Evolutionary conservation across 257 asterid genomes (phyloP).

Genomic region (Scutellaria galericulata): DNA sequence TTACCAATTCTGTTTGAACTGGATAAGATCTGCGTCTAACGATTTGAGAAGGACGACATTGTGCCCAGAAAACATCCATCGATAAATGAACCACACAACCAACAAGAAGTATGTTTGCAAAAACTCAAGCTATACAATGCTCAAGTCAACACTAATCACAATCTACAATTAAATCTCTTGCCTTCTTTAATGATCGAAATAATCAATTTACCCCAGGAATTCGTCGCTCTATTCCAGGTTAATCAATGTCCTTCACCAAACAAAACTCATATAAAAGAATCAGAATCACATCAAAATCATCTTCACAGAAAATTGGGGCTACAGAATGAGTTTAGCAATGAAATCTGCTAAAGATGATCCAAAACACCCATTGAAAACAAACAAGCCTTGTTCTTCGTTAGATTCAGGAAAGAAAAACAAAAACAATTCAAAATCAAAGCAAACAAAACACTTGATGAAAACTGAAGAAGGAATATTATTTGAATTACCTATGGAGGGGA

Average conservation of each 20-base stretch:
- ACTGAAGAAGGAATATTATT: neutral
- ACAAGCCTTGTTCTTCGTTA: neutral
- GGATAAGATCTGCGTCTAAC: no score
- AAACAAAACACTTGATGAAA: neutral
- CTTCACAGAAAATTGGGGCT: neutral
- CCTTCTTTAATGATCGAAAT: slow-evolving; percentile 4
- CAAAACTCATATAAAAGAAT: neutral
- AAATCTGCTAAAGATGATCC: neutral
- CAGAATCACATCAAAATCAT: neutral
- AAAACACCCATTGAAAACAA: neutral
- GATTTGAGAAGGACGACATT: no score
- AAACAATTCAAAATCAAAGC: neutral
- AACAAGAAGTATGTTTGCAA: neutral
- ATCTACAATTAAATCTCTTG: neutral
- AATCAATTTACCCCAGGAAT: neutral
- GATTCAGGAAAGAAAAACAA: neutral
- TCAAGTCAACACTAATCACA: neutral
- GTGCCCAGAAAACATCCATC: neutral
- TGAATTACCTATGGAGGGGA: slow-evolving; percentile 39
- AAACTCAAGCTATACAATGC: neutral
- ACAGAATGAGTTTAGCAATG: neutral
- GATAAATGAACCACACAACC: neutral
- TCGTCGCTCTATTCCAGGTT: neutral
- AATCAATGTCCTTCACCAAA: neutral
- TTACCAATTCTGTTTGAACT: no score